A percentile compares a stretch with the other conserved stretches of the same genome.
Evolutionary conservation across 2,329 filamentous ascomycete species (phyloP).

Genomic region (Ascosphaera acerosa): DNA sequence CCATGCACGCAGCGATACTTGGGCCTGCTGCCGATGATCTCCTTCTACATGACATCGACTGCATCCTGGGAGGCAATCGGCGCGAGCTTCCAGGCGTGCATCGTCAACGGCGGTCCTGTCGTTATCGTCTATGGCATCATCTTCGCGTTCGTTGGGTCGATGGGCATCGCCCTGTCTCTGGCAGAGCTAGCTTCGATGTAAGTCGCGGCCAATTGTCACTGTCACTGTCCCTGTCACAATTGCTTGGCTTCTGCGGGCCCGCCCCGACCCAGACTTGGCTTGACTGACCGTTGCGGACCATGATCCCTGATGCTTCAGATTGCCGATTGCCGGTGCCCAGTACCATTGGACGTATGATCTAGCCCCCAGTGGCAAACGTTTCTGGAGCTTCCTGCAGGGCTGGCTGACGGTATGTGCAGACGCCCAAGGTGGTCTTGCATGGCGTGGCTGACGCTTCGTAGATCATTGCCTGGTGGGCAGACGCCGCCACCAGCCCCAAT

Average conservation of each 20-base stretch:
- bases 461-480: slow-evolving; percentile 14
- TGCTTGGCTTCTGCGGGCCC: slow-evolving; percentile 1
- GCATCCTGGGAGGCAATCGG: slow-evolving; percentile 1
- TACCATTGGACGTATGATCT: slow-evolving; percentile 19
- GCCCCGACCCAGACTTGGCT: too few relatives aligned
- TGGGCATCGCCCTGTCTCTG: slow-evolving; percentile 13
- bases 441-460: slow-evolving; percentile 5
- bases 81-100: slow-evolving; percentile 1
- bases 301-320: slow-evolving; percentile 21
- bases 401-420: slow-evolving; percentile 17
- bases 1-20: neutral
- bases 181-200: slow-evolving; percentile 19
- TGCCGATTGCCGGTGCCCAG: slow-evolving; percentile 18
- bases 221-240: neutral
- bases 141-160: slow-evolving; percentile 10
- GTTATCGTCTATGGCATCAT: slow-evolving; percentile 12
- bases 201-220: slow-evolving; percentile 1
- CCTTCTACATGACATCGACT: slow-evolving; percentile 1
- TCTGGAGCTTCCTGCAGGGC: slow-evolving; percentile 6
- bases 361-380: slow-evolving; percentile 7
- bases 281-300: too few relatives aligned
- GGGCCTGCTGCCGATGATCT: neutral
- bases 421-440: slow-evolving; percentile 20
- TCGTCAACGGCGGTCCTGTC: slow-evolving; percentile 13
- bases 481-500: slow-evolving; percentile 13